A percentile compares a stretch with the other conserved stretches of the same genome.
Conservation (phyloP, 257 asterid genomes). For the Eucommia ulmoides region DNA sequence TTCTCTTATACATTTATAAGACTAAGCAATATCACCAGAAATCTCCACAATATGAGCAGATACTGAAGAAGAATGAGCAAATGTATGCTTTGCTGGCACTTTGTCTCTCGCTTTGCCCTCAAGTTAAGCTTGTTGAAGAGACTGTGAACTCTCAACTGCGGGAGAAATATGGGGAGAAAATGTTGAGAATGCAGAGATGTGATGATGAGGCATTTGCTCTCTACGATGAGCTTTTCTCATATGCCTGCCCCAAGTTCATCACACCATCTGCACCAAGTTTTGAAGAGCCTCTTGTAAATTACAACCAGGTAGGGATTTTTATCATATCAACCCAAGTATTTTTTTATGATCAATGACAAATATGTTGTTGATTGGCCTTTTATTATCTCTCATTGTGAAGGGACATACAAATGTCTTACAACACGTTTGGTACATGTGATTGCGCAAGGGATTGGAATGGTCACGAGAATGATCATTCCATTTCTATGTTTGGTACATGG, state of each 20-base stretch:
- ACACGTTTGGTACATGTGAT: too few species aligned
- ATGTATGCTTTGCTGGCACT: slow-evolving; percentile 97
- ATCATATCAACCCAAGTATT: too few species aligned
- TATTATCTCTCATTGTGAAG: too few species aligned
- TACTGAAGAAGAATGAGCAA: slow-evolving; percentile 94
- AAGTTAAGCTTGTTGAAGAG: slow-evolving; percentile 81
- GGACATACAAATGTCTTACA: too few species aligned
- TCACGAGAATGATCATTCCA: too few species aligned
- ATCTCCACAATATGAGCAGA: slow-evolving; percentile 92
- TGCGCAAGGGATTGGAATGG: too few species aligned
- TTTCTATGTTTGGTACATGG: too few species aligned
- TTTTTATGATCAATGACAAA: too few species aligned
- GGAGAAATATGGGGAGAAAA: slow-evolving; percentile 89
- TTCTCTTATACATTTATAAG: slow-evolving; percentile 75
- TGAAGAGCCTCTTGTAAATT: slow-evolving; percentile 94
- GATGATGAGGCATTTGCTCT: slow-evolving; percentile 81
- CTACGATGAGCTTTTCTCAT: slow-evolving; percentile 94
- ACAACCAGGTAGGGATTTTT: slow-evolving; percentile 71
- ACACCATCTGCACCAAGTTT: slow-evolving; percentile 93
- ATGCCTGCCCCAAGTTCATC: slow-evolving; percentile 97
- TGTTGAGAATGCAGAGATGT: slow-evolving; percentile 78
- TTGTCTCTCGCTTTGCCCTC: slow-evolving; percentile 85
- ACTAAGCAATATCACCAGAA: slow-evolving; percentile 92
- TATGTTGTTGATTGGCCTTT: too few species aligned
- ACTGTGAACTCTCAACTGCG: slow-evolving; percentile 71